phyloP scores from a whole-genome alignment of 495 filamentous ascomycete species.

The Penicillium odoratum region DNA sequence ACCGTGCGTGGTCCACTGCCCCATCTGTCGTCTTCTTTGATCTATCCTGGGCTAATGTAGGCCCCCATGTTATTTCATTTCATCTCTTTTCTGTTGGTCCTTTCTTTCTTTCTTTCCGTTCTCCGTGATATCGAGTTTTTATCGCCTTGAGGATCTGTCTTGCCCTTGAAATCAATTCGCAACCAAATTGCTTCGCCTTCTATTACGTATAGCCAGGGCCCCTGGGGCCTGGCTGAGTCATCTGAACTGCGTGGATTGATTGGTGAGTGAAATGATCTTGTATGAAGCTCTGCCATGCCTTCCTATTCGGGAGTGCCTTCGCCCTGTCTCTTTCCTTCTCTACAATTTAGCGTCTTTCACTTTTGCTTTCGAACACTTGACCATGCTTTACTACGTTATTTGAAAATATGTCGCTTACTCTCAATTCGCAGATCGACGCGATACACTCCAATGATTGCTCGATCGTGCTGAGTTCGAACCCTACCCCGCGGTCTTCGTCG shows the following conservation, averaged over 20 bases:
- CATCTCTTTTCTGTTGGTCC: neutral
- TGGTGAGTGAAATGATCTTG: neutral
- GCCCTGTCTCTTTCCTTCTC: neutral
- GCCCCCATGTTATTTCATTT: conserved; percentile 6
- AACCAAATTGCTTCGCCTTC: neutral
- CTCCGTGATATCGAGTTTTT: neutral
- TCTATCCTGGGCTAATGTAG: conserved; percentile 9
- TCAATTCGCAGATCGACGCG: conserved; percentile 44
- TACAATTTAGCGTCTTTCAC: conserved; percentile 1
- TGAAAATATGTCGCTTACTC: conserved; percentile 43
- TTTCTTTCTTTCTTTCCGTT: neutral
- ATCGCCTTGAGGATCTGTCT: neutral
- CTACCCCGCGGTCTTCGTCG: conserved; percentile 34
- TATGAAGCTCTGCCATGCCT: neutral
- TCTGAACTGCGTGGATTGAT: neutral
- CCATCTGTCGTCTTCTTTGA: conserved; percentile 8
- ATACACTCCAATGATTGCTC: conserved; percentile 43
- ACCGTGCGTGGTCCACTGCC: conserved; percentile 1
- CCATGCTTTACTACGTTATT: neutral
- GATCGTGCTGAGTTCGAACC: conserved; percentile 31
- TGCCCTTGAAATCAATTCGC: neutral
- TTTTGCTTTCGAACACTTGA: neutral
- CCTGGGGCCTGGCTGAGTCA: conserved; percentile 21
- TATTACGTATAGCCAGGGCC: neutral
- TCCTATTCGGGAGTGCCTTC: neutral